Base-by-base conservation (phyloP, 257 asterid species). In the Oldenlandia corymbosa region DNA sequence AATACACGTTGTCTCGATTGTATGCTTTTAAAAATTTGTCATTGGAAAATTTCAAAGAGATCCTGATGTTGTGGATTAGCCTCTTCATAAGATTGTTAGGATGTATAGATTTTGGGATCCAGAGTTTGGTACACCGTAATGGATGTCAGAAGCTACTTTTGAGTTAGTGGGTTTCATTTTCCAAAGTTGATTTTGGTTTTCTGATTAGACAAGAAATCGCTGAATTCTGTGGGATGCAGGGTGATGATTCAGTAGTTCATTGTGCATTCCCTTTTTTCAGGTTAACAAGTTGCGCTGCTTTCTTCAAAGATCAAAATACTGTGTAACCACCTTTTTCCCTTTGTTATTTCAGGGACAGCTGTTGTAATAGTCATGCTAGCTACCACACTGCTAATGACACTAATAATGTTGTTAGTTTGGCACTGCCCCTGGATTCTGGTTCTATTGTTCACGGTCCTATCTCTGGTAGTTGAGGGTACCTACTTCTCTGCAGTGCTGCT, bases 341-440 rank as follows among this genome's bases (percentile, higher is more conserved):
- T n/a, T n/a, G 26, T 39, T 23, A 51, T 61, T 49, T 72, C 90
- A 92, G 98, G 99, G 60, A 89, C 99, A 0, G 97, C 99, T 1
- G 99, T 92, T 4, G 99, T 90, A 71, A 61, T 89, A 13, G 99
- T 92, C 74, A 92, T 92, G 99, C 85, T 92, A 26, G 97, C 75
- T 41, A 90, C 99, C 28, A 92, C 99, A 12, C 81, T 92, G 67
- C 93, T 92, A 68, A 92, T 92, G 99, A 87, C 81, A 5, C 78
- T 89, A 13, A 85, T 92, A 66, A 92, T 92, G 99, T 49, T 89
- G 10, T 75, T 92, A 18, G 99, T 89, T 9, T 92, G 99, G 99
- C 99, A 77, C 79, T 89, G 97, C 68, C 97, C 87, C 60, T 92
- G 99, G 99, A 54, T 79, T 61, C 78, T 89, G 21, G 99, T 89